phyloP scores from a whole-genome alignment of 495 filamentous ascomycete species.

The Annulohypoxylon bovei region DNA sequence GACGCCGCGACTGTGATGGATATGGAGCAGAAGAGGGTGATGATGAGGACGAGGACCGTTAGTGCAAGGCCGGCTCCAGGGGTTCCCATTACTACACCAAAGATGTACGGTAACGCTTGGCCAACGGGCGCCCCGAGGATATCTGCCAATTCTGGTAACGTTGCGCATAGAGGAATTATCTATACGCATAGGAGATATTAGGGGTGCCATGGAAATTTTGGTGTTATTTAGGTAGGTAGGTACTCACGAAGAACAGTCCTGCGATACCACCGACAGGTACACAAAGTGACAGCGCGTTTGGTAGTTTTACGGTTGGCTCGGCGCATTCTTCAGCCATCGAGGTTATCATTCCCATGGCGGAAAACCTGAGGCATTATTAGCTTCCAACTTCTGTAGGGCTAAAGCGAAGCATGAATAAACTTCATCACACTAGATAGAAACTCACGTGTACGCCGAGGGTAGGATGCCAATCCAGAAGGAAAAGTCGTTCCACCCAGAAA shows the following conservation, averaged over 20 bases:
- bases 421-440: not conserved
- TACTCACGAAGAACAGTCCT: constrained; percentile 66
- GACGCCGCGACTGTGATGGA: constrained; percentile 63
- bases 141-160: constrained; percentile 57
- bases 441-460: constrained; percentile 61
- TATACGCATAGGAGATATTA: constrained; percentile 5
- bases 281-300: constrained; percentile 67
- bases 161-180: constrained; percentile 46
- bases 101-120: constrained; percentile 63
- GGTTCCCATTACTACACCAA: constrained; percentile 63
- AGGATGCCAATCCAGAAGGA: constrained; percentile 66
- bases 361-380: constrained; percentile 47
- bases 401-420: too few relatives aligned
- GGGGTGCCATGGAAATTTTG: not conserved
- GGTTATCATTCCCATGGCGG: constrained; percentile 70
- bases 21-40: constrained; percentile 64
- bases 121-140: constrained; percentile 60
- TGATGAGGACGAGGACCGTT: constrained; percentile 73
- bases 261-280: constrained; percentile 68
- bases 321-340: constrained; percentile 66
- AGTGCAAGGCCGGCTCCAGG: constrained; percentile 71
- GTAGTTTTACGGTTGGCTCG: constrained; percentile 65
- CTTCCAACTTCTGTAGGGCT: too few relatives aligned
- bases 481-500: constrained; percentile 64
- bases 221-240: constrained; percentile 49